Evolutionary conservation across 257 asterid genomes (phyloP).

Genomic region (Jacaranda copaia): DNA sequence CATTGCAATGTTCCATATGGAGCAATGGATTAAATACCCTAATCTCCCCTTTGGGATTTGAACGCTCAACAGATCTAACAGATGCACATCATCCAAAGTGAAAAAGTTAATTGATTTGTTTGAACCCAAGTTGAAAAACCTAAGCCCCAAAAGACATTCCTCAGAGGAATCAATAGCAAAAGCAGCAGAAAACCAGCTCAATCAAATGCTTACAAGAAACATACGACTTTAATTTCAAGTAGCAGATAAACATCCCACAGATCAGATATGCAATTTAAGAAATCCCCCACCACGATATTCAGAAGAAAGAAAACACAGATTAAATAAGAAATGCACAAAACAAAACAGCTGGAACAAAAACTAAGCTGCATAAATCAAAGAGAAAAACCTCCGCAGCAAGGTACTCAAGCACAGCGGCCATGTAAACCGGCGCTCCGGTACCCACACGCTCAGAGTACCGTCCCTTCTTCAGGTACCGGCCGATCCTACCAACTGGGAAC

Average conservation of each 20-base stretch:
- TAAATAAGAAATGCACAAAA: neutral
- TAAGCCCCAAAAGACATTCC: neutral
- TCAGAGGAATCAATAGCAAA: neutral
- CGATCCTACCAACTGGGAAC: slow-evolving; percentile 48
- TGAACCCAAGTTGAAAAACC: neutral
- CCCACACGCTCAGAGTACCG: slow-evolving; percentile 42
- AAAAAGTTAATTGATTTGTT: neutral
- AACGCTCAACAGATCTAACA: neutral
- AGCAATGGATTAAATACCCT: too few species aligned
- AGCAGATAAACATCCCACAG: neutral
- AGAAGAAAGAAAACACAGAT: too few species aligned
- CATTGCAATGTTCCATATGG: too few species aligned
- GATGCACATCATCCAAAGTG: neutral
- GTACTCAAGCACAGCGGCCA: slow-evolving; percentile 2
- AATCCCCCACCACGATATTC: too few species aligned
- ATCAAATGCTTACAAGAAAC: neutral
- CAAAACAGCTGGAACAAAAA: neutral
- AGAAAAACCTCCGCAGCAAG: slow-evolving; percentile 40
- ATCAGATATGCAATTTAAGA: too few species aligned
- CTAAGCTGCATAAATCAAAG: neutral
- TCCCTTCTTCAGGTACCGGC: slow-evolving; percentile 46
- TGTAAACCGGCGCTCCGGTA: slow-evolving; percentile 35
- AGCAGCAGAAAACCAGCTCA: neutral
- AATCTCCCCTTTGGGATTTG: too few species aligned
- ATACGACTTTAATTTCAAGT: neutral